Evolutionary conservation across 768 basidiomycete species (phyloP).

Genomic region (Suillus plorans): DNA sequence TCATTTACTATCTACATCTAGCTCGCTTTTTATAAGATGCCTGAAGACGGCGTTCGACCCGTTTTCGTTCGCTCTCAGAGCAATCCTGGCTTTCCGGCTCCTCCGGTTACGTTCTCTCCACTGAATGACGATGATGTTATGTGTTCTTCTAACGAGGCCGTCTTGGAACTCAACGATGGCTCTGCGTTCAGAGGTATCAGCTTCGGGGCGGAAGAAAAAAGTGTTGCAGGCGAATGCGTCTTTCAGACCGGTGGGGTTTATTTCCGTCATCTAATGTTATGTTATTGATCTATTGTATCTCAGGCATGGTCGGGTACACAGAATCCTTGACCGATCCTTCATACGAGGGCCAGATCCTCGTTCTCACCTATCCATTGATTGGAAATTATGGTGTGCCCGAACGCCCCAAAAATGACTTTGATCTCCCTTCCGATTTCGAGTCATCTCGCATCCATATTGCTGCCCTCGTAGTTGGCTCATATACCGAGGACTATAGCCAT

Average conservation of each 20-base stretch:
- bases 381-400: constrained; percentile 97
- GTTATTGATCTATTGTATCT: constrained; percentile 16
- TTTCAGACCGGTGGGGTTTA: constrained; percentile 90
- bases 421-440: constrained; percentile 81
- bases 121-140: constrained; percentile 17
- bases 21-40: constrained; percentile 14
- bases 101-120: constrained; percentile 36
- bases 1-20: not conserved
- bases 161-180: constrained; percentile 90
- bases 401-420: constrained; percentile 49
- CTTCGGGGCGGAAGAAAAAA: constrained; percentile 91
- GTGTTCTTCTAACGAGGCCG: constrained; percentile 46
- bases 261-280: constrained; percentile 12
- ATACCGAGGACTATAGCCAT: constrained; percentile 93
- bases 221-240: constrained; percentile 96
- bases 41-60: constrained; percentile 35
- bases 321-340: constrained; percentile 98
- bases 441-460: constrained; percentile 93
- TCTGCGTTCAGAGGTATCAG: constrained; percentile 85
- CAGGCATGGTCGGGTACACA: constrained; percentile 99
- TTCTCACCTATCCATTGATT: constrained; percentile 94
- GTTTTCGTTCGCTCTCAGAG: constrained; percentile 46
- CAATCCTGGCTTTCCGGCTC: constrained; percentile 32
- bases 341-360: constrained; percentile 96
- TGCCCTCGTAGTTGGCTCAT: constrained; percentile 89